Conservation (phyloP, 176 grass and related monocot species). For the Cenchrus americanus region DNA sequence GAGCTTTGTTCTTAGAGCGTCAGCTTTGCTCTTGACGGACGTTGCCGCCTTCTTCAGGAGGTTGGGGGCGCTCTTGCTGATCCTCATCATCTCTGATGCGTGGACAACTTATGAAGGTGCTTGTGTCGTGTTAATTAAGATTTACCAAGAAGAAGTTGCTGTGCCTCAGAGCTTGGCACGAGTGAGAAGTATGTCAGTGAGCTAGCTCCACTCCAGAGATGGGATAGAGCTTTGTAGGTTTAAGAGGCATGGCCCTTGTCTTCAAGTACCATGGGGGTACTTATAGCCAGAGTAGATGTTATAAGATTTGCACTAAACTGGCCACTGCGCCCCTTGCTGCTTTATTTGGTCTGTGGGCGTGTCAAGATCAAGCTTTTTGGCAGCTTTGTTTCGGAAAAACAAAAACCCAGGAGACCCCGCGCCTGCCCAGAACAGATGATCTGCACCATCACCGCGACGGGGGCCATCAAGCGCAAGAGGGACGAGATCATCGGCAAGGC, state of each 20-base stretch:
- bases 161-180: constrained; percentile 31
- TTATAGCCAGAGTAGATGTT: constrained; percentile 46
- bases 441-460: no score
- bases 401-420: no score
- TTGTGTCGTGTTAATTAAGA: constrained; percentile 6
- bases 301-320: background rate
- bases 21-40: constrained; percentile 56
- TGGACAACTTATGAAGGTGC: background rate
- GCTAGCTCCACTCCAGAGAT: background rate
- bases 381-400: background rate
- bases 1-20: constrained; percentile 56
- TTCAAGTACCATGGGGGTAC: constrained; percentile 1
- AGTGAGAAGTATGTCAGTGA: background rate
- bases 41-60: constrained; percentile 72
- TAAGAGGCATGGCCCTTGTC: constrained; percentile 58
- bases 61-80: constrained; percentile 52
- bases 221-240: background rate
- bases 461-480: no score
- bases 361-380: constrained; percentile 17
- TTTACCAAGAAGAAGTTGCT: background rate
- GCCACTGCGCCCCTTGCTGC: no score
- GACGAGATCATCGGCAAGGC: no score
- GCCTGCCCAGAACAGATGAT: no score
- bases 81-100: constrained; percentile 47
- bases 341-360: no score